Base-by-base conservation (phyloP, 1,284 basidiomycete genomes). In the Cutaneotrichosporon spelunceum region DNA sequence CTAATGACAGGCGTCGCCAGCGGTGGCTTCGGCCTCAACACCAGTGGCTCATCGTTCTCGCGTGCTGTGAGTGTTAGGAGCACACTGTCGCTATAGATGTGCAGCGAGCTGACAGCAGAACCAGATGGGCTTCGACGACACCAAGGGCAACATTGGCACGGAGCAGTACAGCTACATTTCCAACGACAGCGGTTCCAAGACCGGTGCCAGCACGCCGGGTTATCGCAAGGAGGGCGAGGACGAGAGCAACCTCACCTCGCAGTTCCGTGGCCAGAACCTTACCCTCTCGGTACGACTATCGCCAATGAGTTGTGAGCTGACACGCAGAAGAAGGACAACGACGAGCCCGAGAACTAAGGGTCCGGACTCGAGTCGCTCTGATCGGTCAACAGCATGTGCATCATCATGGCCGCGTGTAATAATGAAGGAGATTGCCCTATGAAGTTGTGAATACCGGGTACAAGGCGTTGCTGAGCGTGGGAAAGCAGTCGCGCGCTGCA, bases 11-110 rank as follows among this genome's bases (percentile, higher is more conserved):
- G 68, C 60, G 73, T 75, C 29, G 62, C 69, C 11, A 60, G 67
- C 34, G 76, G 76, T 29, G 76, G 75, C 26, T 78, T 71, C 36
- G 75, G 74, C 19, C 65, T 56, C 55, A 75, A 75, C 58, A 62
- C 65, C 19, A 67, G 68, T 36, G 75, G 76, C 11, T 67, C 62
- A 21, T 61, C 73, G 4, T 76, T 71, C 68, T 75, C 74, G 14
- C 66, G 76, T 53, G 60, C 62, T 19, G 66, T 67, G 50, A 64
- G 66, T 64, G n/a, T 3, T 23, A 29, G 29, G 30, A 39, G 52
- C 3, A 13, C 10, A 21, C 29, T n/a, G 24, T 27, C 21, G 54
- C 42, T 5, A 3, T 14, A 16, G 39, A n/a, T 21, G 24, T 36
- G n/a, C 21, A 4, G 8, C 4, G n/a, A 34, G 45, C 65, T 64